Base-by-base conservation (phyloP, 2,329 filamentous ascomycete species). In the Rhexocercosporidium sp. region DNA sequence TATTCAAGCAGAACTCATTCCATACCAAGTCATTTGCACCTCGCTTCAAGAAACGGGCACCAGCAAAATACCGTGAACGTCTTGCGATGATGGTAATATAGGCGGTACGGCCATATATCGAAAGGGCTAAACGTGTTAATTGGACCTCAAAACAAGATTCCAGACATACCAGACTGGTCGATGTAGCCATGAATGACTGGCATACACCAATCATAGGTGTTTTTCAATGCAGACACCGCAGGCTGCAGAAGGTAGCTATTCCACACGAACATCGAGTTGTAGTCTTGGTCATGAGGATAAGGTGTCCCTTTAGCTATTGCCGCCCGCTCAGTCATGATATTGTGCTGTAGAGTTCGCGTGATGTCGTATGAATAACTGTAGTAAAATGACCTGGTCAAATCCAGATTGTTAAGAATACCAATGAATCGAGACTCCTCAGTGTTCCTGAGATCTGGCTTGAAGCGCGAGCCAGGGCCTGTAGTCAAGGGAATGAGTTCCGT, bases 281-380 rank as follows among this genome's bases (percentile, higher is more conserved):
- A 91, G 72, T 94, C 88, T 37, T 87, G 85, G 31, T 86, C 82
- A 47, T 84, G 82, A 7, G 86, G 83, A 31, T 87, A 85, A 1
- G 86, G 82, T 14, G 84, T 80, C 0, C 92, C 92, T 68, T 89
- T 83, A 34, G 88, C 85, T 59, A 97, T 80, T 2, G 90, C 88
- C 59, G 87, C 84, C 46, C 96, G 87, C 79, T 97, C 94, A 37
- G 89, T 86, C 22, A 90, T 90, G 68, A 99, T 94, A 75, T 99
- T 99, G 75, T 95, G 89, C 78, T 99, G 96, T 56, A 99, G 82
- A 0, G 94, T 97, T 63, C 90, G 88, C 0, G 96, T 99, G 72
- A 98, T 92, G 77, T 99, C 93, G 81, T 99, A 99, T 0, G 95
- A 96, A 78, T 97, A 97, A 81, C 95, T 97, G 82, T 97, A 99